phyloP scores from a whole-genome alignment of 768 basidiomycete genomes.

The Macrocybe gigantea region DNA sequence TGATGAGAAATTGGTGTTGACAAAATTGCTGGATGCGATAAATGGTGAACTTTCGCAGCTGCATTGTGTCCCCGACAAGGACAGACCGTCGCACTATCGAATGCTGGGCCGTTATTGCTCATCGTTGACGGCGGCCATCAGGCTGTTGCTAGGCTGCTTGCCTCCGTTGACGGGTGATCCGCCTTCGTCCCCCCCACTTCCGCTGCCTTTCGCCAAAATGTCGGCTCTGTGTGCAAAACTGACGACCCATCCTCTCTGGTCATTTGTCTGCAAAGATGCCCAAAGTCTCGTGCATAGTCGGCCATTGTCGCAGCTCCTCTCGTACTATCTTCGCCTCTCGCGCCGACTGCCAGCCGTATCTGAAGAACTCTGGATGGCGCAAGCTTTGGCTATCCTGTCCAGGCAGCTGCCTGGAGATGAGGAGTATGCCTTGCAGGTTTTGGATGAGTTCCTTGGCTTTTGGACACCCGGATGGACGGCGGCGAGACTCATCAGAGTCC shows the following conservation, averaged over 20 bases:
- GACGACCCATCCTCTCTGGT: slow-evolving; percentile 49
- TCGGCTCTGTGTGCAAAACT: slow-evolving; percentile 47
- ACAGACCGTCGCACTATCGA: slow-evolving; percentile 10
- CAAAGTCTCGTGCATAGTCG: slow-evolving; percentile 23
- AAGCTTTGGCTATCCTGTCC: slow-evolving; percentile 51
- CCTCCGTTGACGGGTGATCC: slow-evolving; percentile 34
- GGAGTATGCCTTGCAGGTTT: slow-evolving; percentile 37
- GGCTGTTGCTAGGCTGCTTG: slow-evolving; percentile 61
- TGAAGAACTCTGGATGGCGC: slow-evolving; percentile 59
- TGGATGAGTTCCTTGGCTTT: slow-evolving; percentile 30
- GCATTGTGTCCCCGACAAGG: slow-evolving; percentile 3
- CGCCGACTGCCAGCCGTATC: slow-evolving; percentile 48
- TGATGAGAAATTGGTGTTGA: slow-evolving; percentile 30
- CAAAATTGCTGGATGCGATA: slow-evolving; percentile 26
- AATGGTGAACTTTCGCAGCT: slow-evolving; percentile 20
- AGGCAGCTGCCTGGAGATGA: slow-evolving; percentile 74
- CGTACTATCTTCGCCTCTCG: slow-evolving; percentile 53
- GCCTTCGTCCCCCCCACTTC: slow-evolving; percentile 49
- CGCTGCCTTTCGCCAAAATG: slow-evolving; percentile 51
- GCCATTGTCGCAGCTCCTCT: slow-evolving; percentile 50
- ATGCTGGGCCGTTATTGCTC: slow-evolving; percentile 27
- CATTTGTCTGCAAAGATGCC: slow-evolving; percentile 14
- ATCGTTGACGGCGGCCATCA: slow-evolving; percentile 42
- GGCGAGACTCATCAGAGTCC: slow-evolving; percentile 28
- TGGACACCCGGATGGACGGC: slow-evolving; percentile 37